Evolutionary conservation across 2,329 filamentous ascomycete genomes (phyloP).

Genomic region (Colletotrichum sp.): DNA sequence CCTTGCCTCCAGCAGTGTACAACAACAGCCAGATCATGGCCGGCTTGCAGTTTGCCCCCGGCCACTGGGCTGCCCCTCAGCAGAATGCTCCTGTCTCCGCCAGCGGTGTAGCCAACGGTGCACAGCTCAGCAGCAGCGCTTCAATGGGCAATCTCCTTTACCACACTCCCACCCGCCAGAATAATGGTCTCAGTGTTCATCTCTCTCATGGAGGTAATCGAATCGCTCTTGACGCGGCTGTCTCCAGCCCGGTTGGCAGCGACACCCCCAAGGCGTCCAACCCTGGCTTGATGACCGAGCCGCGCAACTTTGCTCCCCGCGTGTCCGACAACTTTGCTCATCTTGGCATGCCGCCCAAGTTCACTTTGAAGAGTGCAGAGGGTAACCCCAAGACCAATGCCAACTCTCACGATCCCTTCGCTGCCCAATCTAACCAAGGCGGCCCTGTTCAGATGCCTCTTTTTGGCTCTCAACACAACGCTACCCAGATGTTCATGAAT

Average conservation of each 20-base stretch:
- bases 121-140: constrained; percentile 4
- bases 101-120: neutral
- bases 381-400: neutral
- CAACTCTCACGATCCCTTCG: neutral
- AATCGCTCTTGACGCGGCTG: neutral
- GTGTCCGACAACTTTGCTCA: constrained; percentile 27
- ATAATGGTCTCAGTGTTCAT: neutral
- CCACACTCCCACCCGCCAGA: neutral
- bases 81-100: neutral
- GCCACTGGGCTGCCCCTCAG: neutral
- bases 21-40: neutral
- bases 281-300: constrained; percentile 38
- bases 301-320: constrained; percentile 45
- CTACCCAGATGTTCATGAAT: neutral
- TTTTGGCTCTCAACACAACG: neutral
- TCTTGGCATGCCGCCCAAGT: constrained; percentile 40
- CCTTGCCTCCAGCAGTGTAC: neutral
- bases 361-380: constrained; percentile 26
- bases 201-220: neutral
- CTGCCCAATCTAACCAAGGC: neutral
- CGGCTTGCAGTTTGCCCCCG: neutral
- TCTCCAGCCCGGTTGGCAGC: neutral
- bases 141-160: constrained; percentile 4
- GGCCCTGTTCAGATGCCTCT: neutral
- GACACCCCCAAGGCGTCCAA: neutral